Conservation (phyloP, 345 rosid species). For the Citrus mangshanensis region DNA sequence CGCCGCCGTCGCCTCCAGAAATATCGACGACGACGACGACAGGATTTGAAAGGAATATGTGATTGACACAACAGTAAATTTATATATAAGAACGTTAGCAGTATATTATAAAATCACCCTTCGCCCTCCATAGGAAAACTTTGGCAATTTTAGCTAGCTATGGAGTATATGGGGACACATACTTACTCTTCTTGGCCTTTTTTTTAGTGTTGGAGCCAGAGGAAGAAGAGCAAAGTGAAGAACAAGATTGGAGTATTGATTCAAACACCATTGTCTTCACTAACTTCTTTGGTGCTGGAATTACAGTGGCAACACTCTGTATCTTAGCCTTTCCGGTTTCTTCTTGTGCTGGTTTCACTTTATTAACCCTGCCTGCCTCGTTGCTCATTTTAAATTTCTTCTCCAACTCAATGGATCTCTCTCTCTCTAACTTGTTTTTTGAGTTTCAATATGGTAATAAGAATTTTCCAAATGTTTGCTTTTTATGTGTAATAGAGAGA, state of each 20-base stretch:
- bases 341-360: neutral
- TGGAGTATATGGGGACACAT: neutral
- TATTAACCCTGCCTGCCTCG: neutral
- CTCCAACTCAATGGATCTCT: neutral
- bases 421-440: neutral
- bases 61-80: too few species aligned
- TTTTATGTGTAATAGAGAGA: neutral
- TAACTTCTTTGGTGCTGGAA: constrained; percentile 13
- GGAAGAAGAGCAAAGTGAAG: neutral
- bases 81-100: too few species aligned
- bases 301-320: constrained; percentile 9
- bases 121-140: too few species aligned
- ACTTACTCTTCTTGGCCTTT: neutral
- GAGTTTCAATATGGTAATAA: neutral
- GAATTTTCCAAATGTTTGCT: neutral
- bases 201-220: neutral
- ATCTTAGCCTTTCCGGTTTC: neutral
- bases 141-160: neutral
- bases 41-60: neutral
- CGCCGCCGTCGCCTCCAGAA: neutral
- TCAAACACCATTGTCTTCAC: constrained; percentile 19
- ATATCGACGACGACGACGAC: neutral
- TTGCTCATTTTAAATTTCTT: neutral
- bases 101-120: too few species aligned
- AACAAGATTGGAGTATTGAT: neutral